phyloP scores from a whole-genome alignment of 2,329 filamentous ascomycete genomes.

The Trematosphaeria pertusa region DNA sequence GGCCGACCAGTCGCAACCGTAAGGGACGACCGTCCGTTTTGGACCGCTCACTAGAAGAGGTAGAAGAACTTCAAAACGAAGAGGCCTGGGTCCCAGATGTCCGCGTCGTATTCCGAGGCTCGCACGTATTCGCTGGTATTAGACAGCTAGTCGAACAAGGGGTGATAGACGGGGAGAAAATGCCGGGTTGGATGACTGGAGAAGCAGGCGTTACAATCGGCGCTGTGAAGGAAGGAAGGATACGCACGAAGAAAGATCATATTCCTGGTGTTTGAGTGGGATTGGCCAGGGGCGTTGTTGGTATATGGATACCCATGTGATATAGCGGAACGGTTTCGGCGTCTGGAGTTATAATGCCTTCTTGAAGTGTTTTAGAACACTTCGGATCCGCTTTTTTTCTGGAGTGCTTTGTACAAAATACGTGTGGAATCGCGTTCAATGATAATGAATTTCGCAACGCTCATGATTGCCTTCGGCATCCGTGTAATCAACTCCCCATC shows the following conservation, averaged over 20 bases:
- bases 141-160: conserved; percentile 79
- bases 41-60: conserved; percentile 41
- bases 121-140: conserved; percentile 82
- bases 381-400: background rate
- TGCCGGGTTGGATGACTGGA: conserved; percentile 92
- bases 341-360: conserved; percentile 5
- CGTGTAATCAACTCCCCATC: background rate
- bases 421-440: no score
- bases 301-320: conserved; percentile 1
- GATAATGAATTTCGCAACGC: no score
- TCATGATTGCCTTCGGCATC: no score
- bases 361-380: background rate
- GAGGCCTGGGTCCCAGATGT: conserved; percentile 64
- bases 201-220: conserved; percentile 82
- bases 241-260: conserved; percentile 48
- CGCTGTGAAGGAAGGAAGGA: conserved; percentile 70
- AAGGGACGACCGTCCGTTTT: conserved; percentile 42
- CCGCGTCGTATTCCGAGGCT: conserved; percentile 73
- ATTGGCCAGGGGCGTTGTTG: no score
- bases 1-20: conserved; percentile 26
- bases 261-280: conserved; percentile 34
- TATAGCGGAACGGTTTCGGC: conserved; percentile 7
- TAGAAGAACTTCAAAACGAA: conserved; percentile 31
- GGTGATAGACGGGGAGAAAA: conserved; percentile 74
- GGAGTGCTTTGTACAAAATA: no score